Evolutionary conservation across 306 rosid species (phyloP).

Genomic region (Mucuna pruriens): DNA sequence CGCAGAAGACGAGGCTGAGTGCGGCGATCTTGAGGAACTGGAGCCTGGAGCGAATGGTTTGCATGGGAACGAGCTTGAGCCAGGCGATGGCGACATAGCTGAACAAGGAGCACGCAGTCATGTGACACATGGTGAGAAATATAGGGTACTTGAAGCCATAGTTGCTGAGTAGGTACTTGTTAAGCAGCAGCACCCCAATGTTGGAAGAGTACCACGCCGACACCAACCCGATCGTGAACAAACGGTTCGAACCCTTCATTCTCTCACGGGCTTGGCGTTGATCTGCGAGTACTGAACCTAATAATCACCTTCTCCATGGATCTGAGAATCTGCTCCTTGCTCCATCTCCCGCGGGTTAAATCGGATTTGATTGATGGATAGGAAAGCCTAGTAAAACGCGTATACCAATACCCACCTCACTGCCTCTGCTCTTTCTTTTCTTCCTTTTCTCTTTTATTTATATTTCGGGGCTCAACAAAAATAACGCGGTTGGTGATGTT

Average conservation of each 20-base stretch:
- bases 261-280: too few species aligned
- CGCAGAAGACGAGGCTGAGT: conserved; percentile 79
- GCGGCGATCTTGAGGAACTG: conserved; percentile 93
- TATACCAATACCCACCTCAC: too few species aligned
- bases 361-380: too few species aligned
- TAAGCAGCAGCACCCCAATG: conserved; percentile 89
- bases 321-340: conserved; percentile 43
- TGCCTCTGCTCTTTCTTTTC: too few species aligned
- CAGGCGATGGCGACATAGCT: conserved; percentile 97
- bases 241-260: conserved; percentile 76
- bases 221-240: conserved; percentile 85
- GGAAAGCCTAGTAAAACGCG: too few species aligned
- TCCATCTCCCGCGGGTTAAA: too few species aligned
- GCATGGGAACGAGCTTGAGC: conserved; percentile 96
- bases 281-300: too few species aligned
- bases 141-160: conserved; percentile 99
- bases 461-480: too few species aligned
- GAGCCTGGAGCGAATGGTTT: conserved; percentile 83
- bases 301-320: too few species aligned
- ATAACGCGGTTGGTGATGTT: too few species aligned
- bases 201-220: conserved; percentile 92
- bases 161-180: conserved; percentile 93
- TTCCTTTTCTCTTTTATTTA: too few species aligned
- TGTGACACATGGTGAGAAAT: conserved; percentile 99
- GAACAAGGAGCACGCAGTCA: conserved; percentile 94